These are phyloP conservation scores for Acer yangbiense DNA, from an alignment of 345 rosid genomes.

Conservation along the genomic window DNA sequence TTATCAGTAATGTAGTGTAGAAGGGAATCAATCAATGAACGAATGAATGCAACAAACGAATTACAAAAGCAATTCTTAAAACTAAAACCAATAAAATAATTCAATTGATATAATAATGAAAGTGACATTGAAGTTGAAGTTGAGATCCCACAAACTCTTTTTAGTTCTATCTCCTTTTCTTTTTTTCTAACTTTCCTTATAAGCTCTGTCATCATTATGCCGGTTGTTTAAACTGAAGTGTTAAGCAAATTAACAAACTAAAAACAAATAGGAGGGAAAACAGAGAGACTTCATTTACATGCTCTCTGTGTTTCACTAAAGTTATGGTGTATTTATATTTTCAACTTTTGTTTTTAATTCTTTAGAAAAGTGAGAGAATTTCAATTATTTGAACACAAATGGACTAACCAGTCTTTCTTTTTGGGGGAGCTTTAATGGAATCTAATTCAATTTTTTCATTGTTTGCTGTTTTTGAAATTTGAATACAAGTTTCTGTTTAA, in stretches of 20 bases:
- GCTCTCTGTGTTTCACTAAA: neutral
- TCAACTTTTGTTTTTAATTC: neutral
- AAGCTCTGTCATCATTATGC: slow-evolving; percentile 31
- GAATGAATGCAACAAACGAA: slow-evolving; percentile 1
- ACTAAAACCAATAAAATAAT: slow-evolving; percentile 10
- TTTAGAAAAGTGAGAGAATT: neutral
- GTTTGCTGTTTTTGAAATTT: neutral
- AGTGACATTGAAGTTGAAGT: slow-evolving; percentile 28
- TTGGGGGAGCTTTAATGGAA: no score
- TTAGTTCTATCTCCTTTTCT: neutral
- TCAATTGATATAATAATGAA: slow-evolving; percentile 16
- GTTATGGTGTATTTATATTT: neutral
- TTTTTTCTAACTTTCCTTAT: slow-evolving; percentile 31
- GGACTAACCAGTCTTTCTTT: neutral
- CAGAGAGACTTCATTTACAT: slow-evolving; percentile 8
- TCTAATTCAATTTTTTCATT: neutral
- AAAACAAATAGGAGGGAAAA: slow-evolving; percentile 20
- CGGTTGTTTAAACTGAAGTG: slow-evolving; percentile 42
- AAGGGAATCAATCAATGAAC: neutral
- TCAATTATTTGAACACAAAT: neutral
- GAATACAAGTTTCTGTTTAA: no score
- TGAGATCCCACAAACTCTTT: slow-evolving; percentile 19
- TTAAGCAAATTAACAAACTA: neutral
- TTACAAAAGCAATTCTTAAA: neutral
- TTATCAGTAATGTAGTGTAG: neutral